phyloP scores from a whole-genome alignment of 441 rosid genomes.

The Manihot esculenta region DNA sequence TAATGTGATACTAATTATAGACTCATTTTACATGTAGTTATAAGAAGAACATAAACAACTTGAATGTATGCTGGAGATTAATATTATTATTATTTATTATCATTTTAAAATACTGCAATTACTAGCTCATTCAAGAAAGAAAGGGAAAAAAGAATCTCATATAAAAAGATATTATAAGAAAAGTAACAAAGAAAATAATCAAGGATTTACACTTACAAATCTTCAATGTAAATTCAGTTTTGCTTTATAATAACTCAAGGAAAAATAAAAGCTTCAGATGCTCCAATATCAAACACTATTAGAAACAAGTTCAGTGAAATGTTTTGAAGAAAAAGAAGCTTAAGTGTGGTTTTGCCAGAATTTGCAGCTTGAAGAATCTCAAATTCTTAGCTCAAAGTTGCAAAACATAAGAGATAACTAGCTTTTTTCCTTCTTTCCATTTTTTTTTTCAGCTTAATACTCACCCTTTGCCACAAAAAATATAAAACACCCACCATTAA shows the following conservation, averaged over 20 bases:
- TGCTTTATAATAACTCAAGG: background rate
- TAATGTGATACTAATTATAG: background rate
- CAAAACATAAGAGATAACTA: background rate
- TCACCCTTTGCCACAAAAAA: background rate
- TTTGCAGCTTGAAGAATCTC: background rate
- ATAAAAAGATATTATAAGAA: constrained; percentile 19
- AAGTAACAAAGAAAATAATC: background rate
- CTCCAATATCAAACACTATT: background rate
- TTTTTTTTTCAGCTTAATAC: background rate
- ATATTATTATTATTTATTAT: background rate
- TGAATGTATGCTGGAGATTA: background rate
- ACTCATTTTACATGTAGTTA: background rate
- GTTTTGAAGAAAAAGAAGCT: background rate
- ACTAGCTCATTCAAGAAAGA: constrained; percentile 14
- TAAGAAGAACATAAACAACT: background rate
- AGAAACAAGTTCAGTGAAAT: no score
- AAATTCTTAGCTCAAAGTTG: background rate
- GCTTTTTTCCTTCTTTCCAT: background rate
- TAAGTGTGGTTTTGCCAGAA: background rate
- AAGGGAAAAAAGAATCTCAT: constrained; percentile 2
- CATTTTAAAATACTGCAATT: background rate
- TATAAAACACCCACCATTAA: background rate
- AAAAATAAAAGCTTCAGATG: background rate
- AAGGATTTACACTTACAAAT: constrained; percentile 11
- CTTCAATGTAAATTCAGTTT: background rate